A percentile compares a stretch with the other conserved stretches of the same genome.
phyloP scores from a whole-genome alignment of 2,329 filamentous ascomycete species.

The Monilinia vaccinii-corymbosi region DNA sequence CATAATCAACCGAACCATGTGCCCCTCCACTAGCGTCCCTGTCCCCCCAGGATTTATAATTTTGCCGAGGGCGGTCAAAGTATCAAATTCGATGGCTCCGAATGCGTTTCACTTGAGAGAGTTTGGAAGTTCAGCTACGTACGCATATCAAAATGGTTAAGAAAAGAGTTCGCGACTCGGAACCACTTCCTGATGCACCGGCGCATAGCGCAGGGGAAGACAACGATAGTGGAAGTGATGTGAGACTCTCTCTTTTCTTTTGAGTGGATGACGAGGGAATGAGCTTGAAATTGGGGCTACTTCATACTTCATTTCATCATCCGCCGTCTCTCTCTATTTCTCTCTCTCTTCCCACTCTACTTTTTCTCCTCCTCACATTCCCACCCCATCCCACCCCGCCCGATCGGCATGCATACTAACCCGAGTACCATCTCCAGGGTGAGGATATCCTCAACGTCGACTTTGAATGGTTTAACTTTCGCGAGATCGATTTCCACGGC shows the following conservation, averaged over 20 bases:
- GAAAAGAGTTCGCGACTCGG: conserved; percentile 29
- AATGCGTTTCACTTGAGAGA: not conserved
- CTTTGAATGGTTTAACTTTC: conserved; percentile 98
- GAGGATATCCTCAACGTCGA: conserved; percentile 90
- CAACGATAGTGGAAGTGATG: conserved; percentile 26
- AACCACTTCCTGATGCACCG: conserved; percentile 27
- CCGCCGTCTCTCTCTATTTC: too few relatives aligned
- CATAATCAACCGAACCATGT: not conserved
- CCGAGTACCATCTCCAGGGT: conserved; percentile 44
- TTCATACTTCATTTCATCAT: not conserved
- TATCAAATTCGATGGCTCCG: not conserved
- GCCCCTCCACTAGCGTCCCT: not conserved
- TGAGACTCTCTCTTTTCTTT: conserved; percentile 7
- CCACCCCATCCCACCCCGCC: not conserved
- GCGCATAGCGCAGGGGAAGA: conserved; percentile 16
- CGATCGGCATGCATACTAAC: not conserved
- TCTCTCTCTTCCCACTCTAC: too few relatives aligned
- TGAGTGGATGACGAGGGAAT: not conserved
- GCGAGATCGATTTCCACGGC: conserved; percentile 88
- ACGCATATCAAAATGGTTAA: conserved; percentile 27
- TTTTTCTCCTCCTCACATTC: too few relatives aligned
- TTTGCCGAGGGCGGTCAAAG: conserved; percentile 1
- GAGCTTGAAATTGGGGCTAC: too few relatives aligned
- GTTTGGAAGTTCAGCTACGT: not conserved
- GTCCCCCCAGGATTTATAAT: not conserved